Base-by-base conservation (phyloP, 495 filamentous ascomycete genomes). In the Aspergillus nanangensis region DNA sequence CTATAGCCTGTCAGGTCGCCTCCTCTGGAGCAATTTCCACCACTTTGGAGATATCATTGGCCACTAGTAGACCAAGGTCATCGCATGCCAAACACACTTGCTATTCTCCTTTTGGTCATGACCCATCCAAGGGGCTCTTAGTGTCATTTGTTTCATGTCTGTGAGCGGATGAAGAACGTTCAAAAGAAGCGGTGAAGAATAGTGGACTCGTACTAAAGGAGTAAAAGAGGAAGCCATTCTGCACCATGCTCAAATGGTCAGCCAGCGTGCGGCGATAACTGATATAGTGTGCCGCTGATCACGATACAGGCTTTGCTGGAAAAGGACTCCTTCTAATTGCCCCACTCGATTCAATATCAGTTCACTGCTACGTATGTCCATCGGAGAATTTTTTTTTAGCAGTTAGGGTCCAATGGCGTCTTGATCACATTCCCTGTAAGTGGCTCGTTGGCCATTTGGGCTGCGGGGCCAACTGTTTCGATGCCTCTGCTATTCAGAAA, bases 171-270 rank as follows among this genome's bases (percentile, higher is more conserved):
- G 41, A 48, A 43, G 20, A 38, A 39, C n/a, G 32, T 23, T 20
- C 7, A 45, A 31, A 57, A 56, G 50, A 33, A 54, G 55, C 54
- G 54, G 54, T 55, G 54, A 50, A 36, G 41, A 38, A 25, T 15
- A 14, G 17, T 29, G 42, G 19, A 15, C 22, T 33, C 39, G 34
- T 19, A 36, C 10, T 13, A 24, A 32, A 37, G 27, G 17, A 20
- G 31, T 24, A 20, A 41, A 40, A 17, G 19, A 41, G 11, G 14
- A 32, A 20, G 19, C 36, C 36, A 31, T 38, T 34, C 21, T 42
- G 49, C 15, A 41, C 11, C 25, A 29, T 7, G 7, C 11, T 29
- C 11, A 11, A 29, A 11, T 29, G 25, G 25, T 11, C n/a, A n/a
- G n/a, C n/a, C n/a, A n/a, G n/a, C n/a, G n/a, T n/a, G n/a, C n/a